Evolutionary conservation across 306 rosid species (phyloP).

Genomic region (Acmispon strigosus): DNA sequence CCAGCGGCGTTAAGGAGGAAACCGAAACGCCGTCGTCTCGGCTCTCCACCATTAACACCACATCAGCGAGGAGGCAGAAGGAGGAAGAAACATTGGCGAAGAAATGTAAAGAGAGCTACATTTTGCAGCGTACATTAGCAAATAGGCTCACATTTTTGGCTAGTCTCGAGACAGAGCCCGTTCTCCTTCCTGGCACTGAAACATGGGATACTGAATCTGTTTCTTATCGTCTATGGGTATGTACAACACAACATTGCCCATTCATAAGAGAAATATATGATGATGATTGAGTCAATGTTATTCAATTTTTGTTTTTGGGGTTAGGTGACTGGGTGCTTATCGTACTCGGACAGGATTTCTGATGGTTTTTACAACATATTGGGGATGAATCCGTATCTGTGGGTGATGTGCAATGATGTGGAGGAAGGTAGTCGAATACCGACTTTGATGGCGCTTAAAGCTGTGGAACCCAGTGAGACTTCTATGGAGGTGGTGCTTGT

Average conservation of each 20-base stretch:
- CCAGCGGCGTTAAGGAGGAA: slow-evolving; percentile 49
- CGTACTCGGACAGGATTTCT: slow-evolving; percentile 82
- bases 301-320: neutral
- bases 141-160: slow-evolving; percentile 59
- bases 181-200: slow-evolving; percentile 39
- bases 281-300: neutral
- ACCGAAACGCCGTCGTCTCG: slow-evolving; percentile 35
- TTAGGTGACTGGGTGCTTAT: slow-evolving; percentile 91
- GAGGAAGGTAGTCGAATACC: slow-evolving; percentile 67
- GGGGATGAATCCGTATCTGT: slow-evolving; percentile 97
- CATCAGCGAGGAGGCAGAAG: slow-evolving; percentile 22
- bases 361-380: slow-evolving; percentile 90
- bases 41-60: slow-evolving; percentile 7
- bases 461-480: slow-evolving; percentile 55
- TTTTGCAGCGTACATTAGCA: slow-evolving; percentile 56
- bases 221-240: slow-evolving; percentile 95
- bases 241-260: too few relatives aligned
- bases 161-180: slow-evolving; percentile 51
- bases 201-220: slow-evolving; percentile 61
- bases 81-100: slow-evolving; percentile 29
- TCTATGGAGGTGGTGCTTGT: slow-evolving; percentile 86
- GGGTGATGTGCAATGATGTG: slow-evolving; percentile 83
- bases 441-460: slow-evolving; percentile 60
- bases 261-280: too few relatives aligned
- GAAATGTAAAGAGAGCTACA: slow-evolving; percentile 51